Base-by-base conservation (phyloP, 352 stramenopile genomes). In the Pythium rishiriense region DNA sequence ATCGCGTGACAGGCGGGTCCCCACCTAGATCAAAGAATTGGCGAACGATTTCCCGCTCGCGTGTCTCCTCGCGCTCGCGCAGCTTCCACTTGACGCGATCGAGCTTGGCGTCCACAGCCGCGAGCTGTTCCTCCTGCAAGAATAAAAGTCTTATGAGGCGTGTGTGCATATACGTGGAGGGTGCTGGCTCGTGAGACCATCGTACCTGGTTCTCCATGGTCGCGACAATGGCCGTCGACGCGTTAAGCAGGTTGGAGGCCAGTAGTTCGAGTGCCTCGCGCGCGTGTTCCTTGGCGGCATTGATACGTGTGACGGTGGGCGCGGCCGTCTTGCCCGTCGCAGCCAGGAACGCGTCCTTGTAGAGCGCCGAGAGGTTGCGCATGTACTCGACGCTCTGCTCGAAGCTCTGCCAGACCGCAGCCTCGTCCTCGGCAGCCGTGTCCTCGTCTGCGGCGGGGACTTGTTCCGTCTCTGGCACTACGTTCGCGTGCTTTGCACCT, bases 381-480 rank as follows among this genome's bases (percentile, higher is more conserved):
- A 85, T 71, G 42, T 87, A 89, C 60, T 62, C 55, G 58, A 85
- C 80, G 67, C 78, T 89, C 56, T 79, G 63, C 62, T 77, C 70
- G 31, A 87, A 85, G 62, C 68, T 72, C 49, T 49, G 58, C 73
- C 75, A 85, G 10, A 80, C 75, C 28, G 78, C 71, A 0, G n/a
- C 64, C 21, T 70, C 63, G 24, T 60, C 53, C 0, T 0, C 37
- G 26, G n/a, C 51, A 17, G 9, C 22, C 9, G 11, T 35, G 33
- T n/a, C 9, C 10, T 3, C 31, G 31, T 35, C 31, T 25, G 22
- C 15, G 14, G 19, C 47, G 7, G 14, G 4, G 4, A 19, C 12
- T n/a, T n/a, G 26, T 11, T 24, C 45, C 45, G 22, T 29, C 22
- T 50, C 45, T 33, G 45, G 45, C 15, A 11, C 45, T 10, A n/a